Percentiles rank a stretch among this genome's conserved stretches.
phyloP scores from a whole-genome alignment of 345 rosid species.

The Dipteronia sinensis region DNA sequence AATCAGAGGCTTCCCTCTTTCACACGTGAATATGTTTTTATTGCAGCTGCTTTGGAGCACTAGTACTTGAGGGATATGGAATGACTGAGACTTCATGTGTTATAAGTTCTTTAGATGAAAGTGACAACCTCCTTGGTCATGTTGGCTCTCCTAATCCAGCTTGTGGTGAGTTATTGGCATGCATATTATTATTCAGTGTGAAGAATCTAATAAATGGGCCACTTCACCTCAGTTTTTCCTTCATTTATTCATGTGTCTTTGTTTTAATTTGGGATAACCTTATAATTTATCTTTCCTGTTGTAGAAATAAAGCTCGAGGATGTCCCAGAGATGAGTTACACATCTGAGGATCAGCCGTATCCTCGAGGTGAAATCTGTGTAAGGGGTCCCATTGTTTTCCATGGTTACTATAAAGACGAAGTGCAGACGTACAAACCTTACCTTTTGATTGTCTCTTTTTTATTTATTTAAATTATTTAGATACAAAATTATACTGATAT shows the following conservation, averaged over 20 bases:
- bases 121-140: slow-evolving; percentile 77
- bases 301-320: slow-evolving; percentile 96
- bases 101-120: slow-evolving; percentile 55
- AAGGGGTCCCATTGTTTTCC: slow-evolving; percentile 86
- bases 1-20: neutral
- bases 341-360: slow-evolving; percentile 79
- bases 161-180: slow-evolving; percentile 68
- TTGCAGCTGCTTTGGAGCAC: slow-evolving; percentile 85
- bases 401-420: slow-evolving; percentile 91
- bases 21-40: neutral
- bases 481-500: slow-evolving; percentile 7
- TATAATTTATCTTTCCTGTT: slow-evolving; percentile 9
- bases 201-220: neutral
- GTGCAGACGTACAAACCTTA: slow-evolving; percentile 67
- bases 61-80: slow-evolving; percentile 68
- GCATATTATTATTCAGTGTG: neutral
- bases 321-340: slow-evolving; percentile 96
- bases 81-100: slow-evolving; percentile 77
- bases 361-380: slow-evolving; percentile 98
- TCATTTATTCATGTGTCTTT: slow-evolving; percentile 2
- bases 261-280: slow-evolving; percentile 10
- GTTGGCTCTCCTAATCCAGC: slow-evolving; percentile 96
- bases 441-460: slow-evolving; percentile 13
- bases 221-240: slow-evolving; percentile 1
- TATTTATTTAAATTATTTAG: slow-evolving; percentile 9